Base-by-base conservation (phyloP, 148 eudicot species). In the Rhododendron molle region DNA sequence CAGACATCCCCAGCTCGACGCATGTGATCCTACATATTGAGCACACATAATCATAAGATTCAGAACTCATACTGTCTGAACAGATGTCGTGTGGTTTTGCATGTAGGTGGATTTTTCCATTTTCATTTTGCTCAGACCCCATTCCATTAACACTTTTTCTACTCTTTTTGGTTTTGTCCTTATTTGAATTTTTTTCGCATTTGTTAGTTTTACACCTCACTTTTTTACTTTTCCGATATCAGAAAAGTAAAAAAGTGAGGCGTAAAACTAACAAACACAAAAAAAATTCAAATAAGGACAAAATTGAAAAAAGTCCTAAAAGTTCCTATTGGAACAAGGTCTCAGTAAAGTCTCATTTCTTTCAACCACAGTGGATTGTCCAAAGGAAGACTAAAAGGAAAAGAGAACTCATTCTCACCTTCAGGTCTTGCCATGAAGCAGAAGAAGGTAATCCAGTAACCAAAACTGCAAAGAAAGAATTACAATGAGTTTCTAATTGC, bases 401-500 rank as follows among this genome's bases (percentile, higher is more conserved):
- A n/a, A 34, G 46, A 83, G 81, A 34, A 28, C 28, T 20, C 16
- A 18, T 21, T 34, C 90, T 88, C 74, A 96, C 99, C 99, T 96
- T 96, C 83, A 96, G 88, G 89, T 96, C 99, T 95, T 96, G 99
- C 99, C 99, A 96, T 52, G 99, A 96, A 81, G 98, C 99, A 87
- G 99, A 96, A 74, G 93, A 86, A 30, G 99, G 99, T 83, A 96
- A 89, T 54, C 98, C 98, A 87, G 96, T 90, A 44, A 96, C 94
- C 87, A 93, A 58, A 84, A 96, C 99, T 96, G 90, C 88, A 84
- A 67, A 69, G 77, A n/a, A 23, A 77, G n/a, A 44, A 86, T 32
- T 69, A 60, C 47, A 3, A 58, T 73, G 56, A 74, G 8, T 49
- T 78, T 73, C 12, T 30, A 13, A 54, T 60, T 16, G 82, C 67